Percentiles rank a stretch among this genome's conserved stretches.
These are phyloP conservation scores for Sergeia podlipaevii DNA, from an alignment of 208 protist species.

Conservation along the genomic window DNA sequence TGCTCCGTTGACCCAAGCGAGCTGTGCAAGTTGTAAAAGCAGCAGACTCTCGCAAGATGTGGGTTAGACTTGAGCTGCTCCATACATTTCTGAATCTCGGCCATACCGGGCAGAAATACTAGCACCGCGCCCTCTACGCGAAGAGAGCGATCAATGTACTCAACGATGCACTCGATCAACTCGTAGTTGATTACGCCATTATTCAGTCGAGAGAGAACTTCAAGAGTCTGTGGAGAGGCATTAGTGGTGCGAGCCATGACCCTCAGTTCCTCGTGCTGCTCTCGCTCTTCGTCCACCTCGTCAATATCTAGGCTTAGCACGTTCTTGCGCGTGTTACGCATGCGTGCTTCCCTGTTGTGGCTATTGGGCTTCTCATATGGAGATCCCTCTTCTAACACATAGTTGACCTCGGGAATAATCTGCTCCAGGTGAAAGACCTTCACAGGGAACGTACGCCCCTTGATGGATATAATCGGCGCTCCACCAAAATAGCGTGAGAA, in stretches of 20 bases:
- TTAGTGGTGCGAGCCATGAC: constrained; percentile 32
- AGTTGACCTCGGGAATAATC: constrained; percentile 80
- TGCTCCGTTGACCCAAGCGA: constrained; percentile 91
- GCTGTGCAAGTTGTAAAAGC: constrained; percentile 93
- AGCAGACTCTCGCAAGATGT: constrained; percentile 28
- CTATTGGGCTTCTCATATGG: constrained; percentile 57
- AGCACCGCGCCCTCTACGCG: constrained; percentile 85
- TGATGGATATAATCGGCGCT: constrained; percentile 86
- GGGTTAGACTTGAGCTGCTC: constrained; percentile 76
- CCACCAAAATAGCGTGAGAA: constrained; percentile 92
- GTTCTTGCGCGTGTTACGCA: constrained; percentile 74
- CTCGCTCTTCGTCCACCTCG: constrained; percentile 56
- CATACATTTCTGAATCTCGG: constrained; percentile 90
- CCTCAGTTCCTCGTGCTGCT: constrained; percentile 34
- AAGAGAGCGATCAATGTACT: constrained; percentile 74
- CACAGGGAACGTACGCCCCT: constrained; percentile 94
- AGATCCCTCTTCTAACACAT: constrained; percentile 79
- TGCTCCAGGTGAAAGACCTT: constrained; percentile 93
- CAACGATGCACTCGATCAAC: constrained; percentile 89
- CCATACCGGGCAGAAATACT: constrained; percentile 96
- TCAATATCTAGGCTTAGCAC: constrained; percentile 52
- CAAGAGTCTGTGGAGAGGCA: constrained; percentile 50
- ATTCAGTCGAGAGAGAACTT: constrained; percentile 82
- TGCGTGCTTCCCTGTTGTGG: constrained; percentile 29
- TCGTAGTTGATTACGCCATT: constrained; percentile 94